Evolutionary conservation across 2,329 filamentous ascomycete species (phyloP), one percentile per base, ranked within the genome.

Genomic region (Exophiala sp.): DNA sequence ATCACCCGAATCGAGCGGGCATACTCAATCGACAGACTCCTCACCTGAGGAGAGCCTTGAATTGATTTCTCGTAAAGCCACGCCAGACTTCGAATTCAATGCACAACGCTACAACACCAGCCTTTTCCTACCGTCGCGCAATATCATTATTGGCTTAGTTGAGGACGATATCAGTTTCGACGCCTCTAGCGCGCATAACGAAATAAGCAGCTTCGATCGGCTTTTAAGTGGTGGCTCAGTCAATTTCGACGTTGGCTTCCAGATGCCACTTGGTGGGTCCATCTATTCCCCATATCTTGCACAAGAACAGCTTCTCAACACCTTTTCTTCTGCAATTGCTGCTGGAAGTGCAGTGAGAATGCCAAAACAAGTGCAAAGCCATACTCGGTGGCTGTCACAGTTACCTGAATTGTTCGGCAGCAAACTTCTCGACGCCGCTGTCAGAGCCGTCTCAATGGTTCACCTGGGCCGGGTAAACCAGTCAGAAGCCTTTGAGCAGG

Each of bases 391-490:
- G 62, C 55, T 64, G 3, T 39, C 47, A 10, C 57, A 58, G 14
- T 41, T 64, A n/a, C 57, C 62, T n/a, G 21, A 18, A 29, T 36
- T 60, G 9, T 62, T 59, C 33, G 62, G 62, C 18, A 55, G 47
- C 9, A 58, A 57, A 11, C 55, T 64, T 18, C 55, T 64, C 20
- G 62, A 64, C 43, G 35, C 52, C 48, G 58, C 67, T 1, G 47
- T 70, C 18, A 63, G 63, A 44, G 65, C 65, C 43, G 57, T 69
- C 24, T 67, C 65, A 16, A 55, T 65, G 9, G 62, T 66, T 8
- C 67, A 68, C 54, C 58, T 70, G 43, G 65, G 64, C 6, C 60
- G 64, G 18, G 47, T 58, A 3, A 60, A 67, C 29, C 49, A 57
- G 43, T 55, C 55, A 10, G 63, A 67, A 35, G 18, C 34, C 1